A percentile compares a stretch with the other conserved stretches of the same genome.
Evolutionary conservation across 306 rosid species (phyloP).

Genomic region (Myrica gale): DNA sequence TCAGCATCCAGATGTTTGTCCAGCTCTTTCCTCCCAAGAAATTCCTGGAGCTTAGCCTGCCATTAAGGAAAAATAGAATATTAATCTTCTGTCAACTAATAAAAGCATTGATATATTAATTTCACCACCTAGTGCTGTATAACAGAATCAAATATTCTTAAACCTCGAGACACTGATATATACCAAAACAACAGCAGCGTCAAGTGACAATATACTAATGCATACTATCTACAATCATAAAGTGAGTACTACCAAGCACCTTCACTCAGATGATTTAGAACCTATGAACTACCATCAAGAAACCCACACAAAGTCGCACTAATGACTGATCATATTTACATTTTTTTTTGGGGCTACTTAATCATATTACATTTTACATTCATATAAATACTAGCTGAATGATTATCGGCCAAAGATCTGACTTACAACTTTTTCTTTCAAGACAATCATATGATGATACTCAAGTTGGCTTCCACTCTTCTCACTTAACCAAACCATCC

Average conservation of each 20-base stretch:
- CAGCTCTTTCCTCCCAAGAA: conserved; percentile 84
- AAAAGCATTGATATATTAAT: conserved; percentile 1
- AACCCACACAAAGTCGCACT: neutral
- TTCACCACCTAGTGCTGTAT: neutral
- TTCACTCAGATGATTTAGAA: conserved; percentile 3
- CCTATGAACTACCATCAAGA: neutral
- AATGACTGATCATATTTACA: neutral
- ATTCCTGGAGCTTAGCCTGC: conserved; percentile 94
- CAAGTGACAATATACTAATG: neutral
- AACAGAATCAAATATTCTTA: neutral
- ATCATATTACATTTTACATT: neutral
- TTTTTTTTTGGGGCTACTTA: no score
- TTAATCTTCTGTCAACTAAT: neutral
- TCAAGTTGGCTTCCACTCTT: neutral
- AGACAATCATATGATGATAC: neutral
- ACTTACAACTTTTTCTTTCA: neutral
- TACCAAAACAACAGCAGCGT: neutral
- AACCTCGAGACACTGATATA: neutral
- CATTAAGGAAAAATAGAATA: conserved; percentile 1
- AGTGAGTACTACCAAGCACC: neutral
- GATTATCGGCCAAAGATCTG: neutral
- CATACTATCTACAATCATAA: neutral
- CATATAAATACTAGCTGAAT: neutral
- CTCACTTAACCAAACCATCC: neutral
- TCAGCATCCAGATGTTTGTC: conserved; percentile 98